These are phyloP conservation scores for Pancytospora epiphaga DNA, from an alignment of 371 early-diverging fungal genomes.

Conservation along the genomic window DNA sequence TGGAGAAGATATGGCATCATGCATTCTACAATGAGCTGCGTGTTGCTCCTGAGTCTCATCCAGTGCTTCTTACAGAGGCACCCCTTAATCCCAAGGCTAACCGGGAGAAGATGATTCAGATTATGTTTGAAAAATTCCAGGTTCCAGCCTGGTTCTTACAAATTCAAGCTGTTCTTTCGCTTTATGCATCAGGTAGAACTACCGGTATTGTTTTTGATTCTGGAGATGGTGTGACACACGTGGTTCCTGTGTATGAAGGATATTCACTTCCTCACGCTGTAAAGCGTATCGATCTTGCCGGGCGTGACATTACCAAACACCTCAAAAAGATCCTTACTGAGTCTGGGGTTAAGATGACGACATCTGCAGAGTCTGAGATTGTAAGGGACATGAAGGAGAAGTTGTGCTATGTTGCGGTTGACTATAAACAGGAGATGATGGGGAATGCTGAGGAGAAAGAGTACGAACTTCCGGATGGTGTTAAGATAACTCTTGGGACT, in stretches of 20 bases:
- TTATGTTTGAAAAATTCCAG: constrained; percentile 99
- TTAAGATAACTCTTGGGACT: constrained; percentile 88
- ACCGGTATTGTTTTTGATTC: constrained; percentile 99
- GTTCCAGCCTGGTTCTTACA: constrained; percentile 94
- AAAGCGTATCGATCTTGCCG: constrained; percentile 81
- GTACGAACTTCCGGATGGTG: constrained; percentile 97
- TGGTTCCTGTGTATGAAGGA: constrained; percentile 98
- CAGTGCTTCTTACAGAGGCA: constrained; percentile 93
- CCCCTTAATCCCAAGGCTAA: constrained; percentile 98
- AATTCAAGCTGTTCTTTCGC: constrained; percentile 90
- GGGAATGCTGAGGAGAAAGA: constrained; percentile 64
- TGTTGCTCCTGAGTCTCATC: constrained; percentile 86
- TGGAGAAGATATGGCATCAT: constrained; percentile 99
- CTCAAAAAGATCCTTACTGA: constrained; percentile 88
- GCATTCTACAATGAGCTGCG: constrained; percentile 80
- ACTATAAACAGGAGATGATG: constrained; percentile 92
- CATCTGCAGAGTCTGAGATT: constrained; percentile 97
- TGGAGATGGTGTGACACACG: constrained; percentile 99
- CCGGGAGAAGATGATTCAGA: constrained; percentile 99
- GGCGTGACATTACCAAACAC: constrained; percentile 93
- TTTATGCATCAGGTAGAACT: constrained; percentile 95
- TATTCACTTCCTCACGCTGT: constrained; percentile 93
- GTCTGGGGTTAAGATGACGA: constrained; percentile 92
- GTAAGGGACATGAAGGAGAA: constrained; percentile 99
- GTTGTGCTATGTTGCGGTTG: constrained; percentile 92